phyloP scores from a whole-genome alignment of 192 early-diverging fungal genomes.

The Phycomyces nitens region DNA sequence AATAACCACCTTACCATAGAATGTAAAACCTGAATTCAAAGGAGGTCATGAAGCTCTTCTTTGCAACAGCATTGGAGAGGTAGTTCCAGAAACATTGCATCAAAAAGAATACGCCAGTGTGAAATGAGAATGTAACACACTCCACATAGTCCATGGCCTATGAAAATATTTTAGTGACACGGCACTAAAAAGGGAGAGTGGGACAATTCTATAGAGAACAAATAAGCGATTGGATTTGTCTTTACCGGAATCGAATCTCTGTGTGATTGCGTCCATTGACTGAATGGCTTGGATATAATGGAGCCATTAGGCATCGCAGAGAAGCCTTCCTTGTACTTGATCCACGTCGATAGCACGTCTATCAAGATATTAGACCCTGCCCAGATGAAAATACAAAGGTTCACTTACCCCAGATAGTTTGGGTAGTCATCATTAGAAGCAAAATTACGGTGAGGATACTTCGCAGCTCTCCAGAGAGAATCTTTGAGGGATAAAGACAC shows the following conservation, averaged over 20 bases:
- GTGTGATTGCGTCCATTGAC: constrained; percentile 18
- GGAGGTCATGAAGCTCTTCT: constrained; percentile 40
- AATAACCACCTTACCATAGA: constrained; percentile 24
- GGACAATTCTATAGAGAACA: not conserved
- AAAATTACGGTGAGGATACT: constrained; percentile 27
- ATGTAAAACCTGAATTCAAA: constrained; percentile 45
- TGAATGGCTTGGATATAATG: constrained; percentile 21
- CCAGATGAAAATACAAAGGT: no score
- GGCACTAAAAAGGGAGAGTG: not conserved
- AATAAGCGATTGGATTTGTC: not conserved
- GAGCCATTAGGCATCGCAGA: not conserved
- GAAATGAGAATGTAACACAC: constrained; percentile 21
- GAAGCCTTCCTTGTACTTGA: constrained; percentile 29
- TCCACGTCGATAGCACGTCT: constrained; percentile 27
- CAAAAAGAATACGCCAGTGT: constrained; percentile 39
- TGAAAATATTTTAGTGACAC: not conserved
- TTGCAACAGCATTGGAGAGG: constrained; percentile 37
- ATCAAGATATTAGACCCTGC: no score
- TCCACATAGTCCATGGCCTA: constrained; percentile 18
- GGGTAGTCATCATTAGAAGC: constrained; percentile 26
- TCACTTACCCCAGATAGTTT: constrained; percentile 24
- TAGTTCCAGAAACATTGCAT: constrained; percentile 52
- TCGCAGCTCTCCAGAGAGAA: constrained; percentile 24
- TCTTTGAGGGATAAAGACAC: constrained; percentile 25
- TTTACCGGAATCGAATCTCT: constrained; percentile 13